Base-by-base conservation (phyloP, 805 yeast genomes). In the Millerozyma acaciae region DNA sequence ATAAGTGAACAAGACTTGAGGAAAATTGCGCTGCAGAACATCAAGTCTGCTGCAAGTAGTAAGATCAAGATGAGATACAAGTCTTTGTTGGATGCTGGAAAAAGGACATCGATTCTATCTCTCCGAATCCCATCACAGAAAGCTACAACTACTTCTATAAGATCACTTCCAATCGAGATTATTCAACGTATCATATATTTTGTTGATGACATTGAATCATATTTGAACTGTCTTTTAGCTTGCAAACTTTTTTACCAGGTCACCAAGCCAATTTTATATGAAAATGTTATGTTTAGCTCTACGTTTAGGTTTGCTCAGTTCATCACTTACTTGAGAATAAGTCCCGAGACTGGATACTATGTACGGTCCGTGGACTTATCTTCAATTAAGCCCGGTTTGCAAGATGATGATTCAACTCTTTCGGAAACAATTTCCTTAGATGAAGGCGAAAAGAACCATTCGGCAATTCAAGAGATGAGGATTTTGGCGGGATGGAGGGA, bases 401-500 rank as follows among this genome's bases (percentile, higher is more conserved):
- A 44, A 30, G 57, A 51, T 17, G 40, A 37, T 14, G 25, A 28
- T 3, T n/a, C 19, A 4, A 12, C 12, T 5, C 13, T 18, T 16
- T 9, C 13, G 17, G 22, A 8, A 6, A 20, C 25, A 23, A 23
- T 15, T 13, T 13, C 13, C 3, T 14, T 27, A 16, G 35, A 13
- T 15, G 44, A 37, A 13, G 37, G 23, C 3, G 26, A 34, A 10
- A 41, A 39, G 8, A 30, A 19, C 13, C 20, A 34, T 6, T 35
- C 22, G 16, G 33, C 24, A 21, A 46, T 22, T 29, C 23, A 10
- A 17, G 41, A 43, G 25, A 33, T 33, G 6, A 54, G 56, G 26
- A 72, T 79, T 2, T 57, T 73, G 32, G 95, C 95, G 0, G 82
- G 90, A 7, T 87, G 96, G 96, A 70, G 96, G 51, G 96, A 87